Conservation (phyloP, 257 asterid genomes). For the Solanum pinnatisectum region DNA sequence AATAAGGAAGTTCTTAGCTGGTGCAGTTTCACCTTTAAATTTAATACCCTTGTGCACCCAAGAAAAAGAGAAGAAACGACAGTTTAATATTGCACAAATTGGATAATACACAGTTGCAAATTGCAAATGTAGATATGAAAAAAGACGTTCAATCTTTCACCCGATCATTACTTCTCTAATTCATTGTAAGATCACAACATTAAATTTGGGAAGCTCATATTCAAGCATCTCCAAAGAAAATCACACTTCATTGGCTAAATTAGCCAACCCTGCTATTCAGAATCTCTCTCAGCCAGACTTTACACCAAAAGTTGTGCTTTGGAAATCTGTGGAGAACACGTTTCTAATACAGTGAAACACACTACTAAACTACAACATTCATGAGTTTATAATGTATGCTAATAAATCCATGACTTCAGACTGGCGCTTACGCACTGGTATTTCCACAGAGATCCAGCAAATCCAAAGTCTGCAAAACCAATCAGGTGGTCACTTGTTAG, state of each 20-base stretch:
- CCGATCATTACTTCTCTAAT: neutral
- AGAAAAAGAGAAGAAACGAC: neutral
- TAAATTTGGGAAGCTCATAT: neutral
- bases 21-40: neutral
- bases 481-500: neutral
- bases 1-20: neutral
- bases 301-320: slow-evolving; percentile 58
- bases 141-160: neutral
- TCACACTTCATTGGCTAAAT: neutral
- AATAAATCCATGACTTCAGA: slow-evolving; percentile 20
- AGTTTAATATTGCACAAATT: neutral
- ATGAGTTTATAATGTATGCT: neutral
- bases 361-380: slow-evolving; percentile 25
- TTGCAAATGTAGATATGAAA: neutral
- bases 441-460: slow-evolving; percentile 89
- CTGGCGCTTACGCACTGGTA: slow-evolving; percentile 6
- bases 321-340: slow-evolving; percentile 38
- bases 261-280: neutral
- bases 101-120: neutral
- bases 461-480: slow-evolving; percentile 62
- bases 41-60: neutral
- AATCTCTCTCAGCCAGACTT: slow-evolving; percentile 22
- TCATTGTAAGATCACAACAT: neutral
- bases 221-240: neutral
- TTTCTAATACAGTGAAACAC: slow-evolving; percentile 6